These are phyloP conservation scores for Raphanus raphanistrum DNA, from an alignment of 345 rosid genomes.

Conservation along the genomic window DNA sequence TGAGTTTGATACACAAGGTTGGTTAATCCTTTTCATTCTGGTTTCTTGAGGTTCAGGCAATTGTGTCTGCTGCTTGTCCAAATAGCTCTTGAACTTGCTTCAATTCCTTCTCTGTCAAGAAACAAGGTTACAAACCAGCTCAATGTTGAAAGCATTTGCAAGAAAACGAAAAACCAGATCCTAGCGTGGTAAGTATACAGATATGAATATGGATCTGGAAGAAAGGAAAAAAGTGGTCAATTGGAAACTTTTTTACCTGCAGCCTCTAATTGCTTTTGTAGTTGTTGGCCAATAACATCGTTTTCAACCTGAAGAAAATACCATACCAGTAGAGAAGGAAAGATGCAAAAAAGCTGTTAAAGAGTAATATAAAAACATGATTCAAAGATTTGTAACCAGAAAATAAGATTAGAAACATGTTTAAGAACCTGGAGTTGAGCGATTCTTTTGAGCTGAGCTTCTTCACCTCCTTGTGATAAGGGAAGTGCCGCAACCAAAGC, in stretches of 20 bases:
- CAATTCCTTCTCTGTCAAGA: slow-evolving; percentile 72
- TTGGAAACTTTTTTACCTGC: slow-evolving; percentile 52
- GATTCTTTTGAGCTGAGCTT: slow-evolving; percentile 82
- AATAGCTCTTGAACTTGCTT: slow-evolving; percentile 84
- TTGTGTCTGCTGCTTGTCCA: slow-evolving; percentile 79
- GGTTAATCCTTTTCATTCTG: slow-evolving; percentile 40
- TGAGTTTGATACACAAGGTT: background rate
- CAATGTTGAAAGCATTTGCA: background rate
- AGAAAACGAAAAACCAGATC: background rate
- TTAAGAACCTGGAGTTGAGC: slow-evolving; percentile 66
- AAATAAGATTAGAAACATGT: background rate
- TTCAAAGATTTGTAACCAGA: too few species aligned
- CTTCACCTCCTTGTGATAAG: slow-evolving; percentile 84
- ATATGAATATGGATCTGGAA: background rate
- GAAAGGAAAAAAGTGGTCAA: background rate
- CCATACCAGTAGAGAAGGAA: too few species aligned
- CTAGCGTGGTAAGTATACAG: background rate
- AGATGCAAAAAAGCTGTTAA: too few species aligned
- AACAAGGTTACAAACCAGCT: background rate
- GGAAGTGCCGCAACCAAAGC: slow-evolving; percentile 92
- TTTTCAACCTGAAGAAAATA: slow-evolving; percentile 58
- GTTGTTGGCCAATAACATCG: slow-evolving; percentile 81
- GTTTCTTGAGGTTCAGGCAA: slow-evolving; percentile 84
- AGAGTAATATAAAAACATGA: too few species aligned
- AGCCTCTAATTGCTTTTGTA: slow-evolving; percentile 89